Base-by-base conservation (phyloP, 73 alveolate species). In the Paramecium octaurelia region DNA sequence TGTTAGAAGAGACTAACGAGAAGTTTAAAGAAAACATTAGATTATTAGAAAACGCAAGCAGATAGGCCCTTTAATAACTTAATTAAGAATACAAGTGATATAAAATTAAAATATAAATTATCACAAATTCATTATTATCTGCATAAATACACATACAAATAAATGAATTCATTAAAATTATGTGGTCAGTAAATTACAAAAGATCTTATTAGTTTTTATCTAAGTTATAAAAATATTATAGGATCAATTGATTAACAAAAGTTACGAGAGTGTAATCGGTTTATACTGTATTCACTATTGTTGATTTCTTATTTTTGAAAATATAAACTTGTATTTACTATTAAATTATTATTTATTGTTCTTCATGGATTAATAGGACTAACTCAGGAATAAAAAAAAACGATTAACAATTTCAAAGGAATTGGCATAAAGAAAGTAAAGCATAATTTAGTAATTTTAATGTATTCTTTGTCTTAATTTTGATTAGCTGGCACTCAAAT, bases 1-100 rank as follows among this genome's bases (percentile, higher is more conserved):
- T 80, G 91, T 16, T 80, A 9, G 91, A 80, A 46, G 75, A 80
- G 34, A 80, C 75, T 6, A 76, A 76, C 43, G 31, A 76, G 42
- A 76, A 43, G 46, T 76, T 76, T 29, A 76, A 80, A 24, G 75
- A 42, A 23, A 80, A 80, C 27, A 44, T 80, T 24, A 23, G 75
- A 35, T 38, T 20, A 35, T 24, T 80, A 24, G 91, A 80, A 35
- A 48, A 80, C 21, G 75, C 76, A 46, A 44, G 76, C 24, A 18
- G 24, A 46, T 35, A 44, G 57, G 91, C 91, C 2, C 29, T 80
- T 24, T 16, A 80, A 80, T 42, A 42, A 80, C 57, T 80, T 38
- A 80, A 80, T 46, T 42, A 14, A 80, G 91, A 48, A 80, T 34
- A 73, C 40, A 35, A 35, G 31, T 73, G 87, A 35, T 54, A 54